Base-by-base conservation (phyloP, 2,329 filamentous ascomycete species). In the Talaromyces sp. region DNA sequence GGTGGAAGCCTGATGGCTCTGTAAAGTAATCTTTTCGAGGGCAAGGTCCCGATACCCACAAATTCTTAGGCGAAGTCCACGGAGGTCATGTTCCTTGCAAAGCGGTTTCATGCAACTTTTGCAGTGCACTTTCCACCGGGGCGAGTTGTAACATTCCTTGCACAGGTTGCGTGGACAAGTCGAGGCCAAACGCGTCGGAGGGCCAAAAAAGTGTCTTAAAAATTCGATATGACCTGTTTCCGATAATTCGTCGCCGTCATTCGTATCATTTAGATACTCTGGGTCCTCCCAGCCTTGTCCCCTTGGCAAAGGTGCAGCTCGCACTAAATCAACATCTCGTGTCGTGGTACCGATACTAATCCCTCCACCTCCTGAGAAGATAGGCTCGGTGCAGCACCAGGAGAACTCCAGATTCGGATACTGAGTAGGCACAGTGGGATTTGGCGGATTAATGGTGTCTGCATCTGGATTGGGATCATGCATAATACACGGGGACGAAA, bases 301-400 rank as follows among this genome's bases (percentile, higher is more conserved):
- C 41, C 76, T 76, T n/a, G 83, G 83, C 55, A 85, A 70, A 62
- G 83, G 83, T 26, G 81, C 82, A 48, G 83, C 82, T 57, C 83
- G 79, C 56, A 85, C 79, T 63, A 80, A 79, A 62, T 85, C 83
- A 17, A 80, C 80, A 52, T 83, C 82, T 64, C 79, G 77, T 62
- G 77, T 80, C 3, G 77, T 77, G n/a, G 81, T 81, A 14, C 81
- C 73, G 56, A 85, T 82, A 38, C 81, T 83, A 62, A 85, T 85
- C 14, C 83, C 82, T 54, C 83, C 83, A 10, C 83, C 83, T 10
- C 82, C 83, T 27, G 83, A 85, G 65, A 85, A 85, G 55, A 83
- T 80, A 17, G 83, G 83, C 64, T 85, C 82, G 3, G 83, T 79
- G 64, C 83, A 85, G 67, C 83, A 85, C 83, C 83, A 85, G 63